Evolutionary conservation across 108 stramenopile species (phyloP).

Genomic region (Schizochytrium sp.): DNA sequence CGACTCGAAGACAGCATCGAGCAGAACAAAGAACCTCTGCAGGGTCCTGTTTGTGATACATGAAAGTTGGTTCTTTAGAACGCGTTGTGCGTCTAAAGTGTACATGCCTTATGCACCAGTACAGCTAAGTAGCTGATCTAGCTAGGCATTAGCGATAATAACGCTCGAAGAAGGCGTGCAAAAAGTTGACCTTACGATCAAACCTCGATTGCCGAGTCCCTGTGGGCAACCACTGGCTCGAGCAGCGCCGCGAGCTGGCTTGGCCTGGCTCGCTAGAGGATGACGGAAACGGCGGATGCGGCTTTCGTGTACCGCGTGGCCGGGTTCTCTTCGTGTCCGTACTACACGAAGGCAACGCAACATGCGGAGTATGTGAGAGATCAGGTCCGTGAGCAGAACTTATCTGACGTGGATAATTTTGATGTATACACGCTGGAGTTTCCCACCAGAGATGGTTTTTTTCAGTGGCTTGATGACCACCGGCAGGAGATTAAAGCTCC

Average conservation of each 20-base stretch:
- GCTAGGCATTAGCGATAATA: no score
- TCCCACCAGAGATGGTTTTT: neutral
- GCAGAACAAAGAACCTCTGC: no score
- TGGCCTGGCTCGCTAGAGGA: neutral
- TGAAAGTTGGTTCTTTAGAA: no score
- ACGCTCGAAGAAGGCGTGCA: no score
- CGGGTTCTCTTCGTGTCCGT: neutral
- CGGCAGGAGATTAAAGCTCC: neutral
- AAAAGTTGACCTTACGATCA: no score
- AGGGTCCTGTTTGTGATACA: no score
- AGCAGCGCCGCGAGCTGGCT: neutral
- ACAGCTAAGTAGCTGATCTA: no score
- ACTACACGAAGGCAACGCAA: neutral
- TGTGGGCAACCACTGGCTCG: neutral
- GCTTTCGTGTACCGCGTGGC: neutral
- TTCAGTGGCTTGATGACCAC: neutral
- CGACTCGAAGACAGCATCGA: no score
- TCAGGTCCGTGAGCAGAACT: neutral
- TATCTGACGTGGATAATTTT: neutral
- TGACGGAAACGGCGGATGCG: neutral
- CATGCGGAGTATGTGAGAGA: neutral
- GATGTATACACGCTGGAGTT: conserved; percentile 2
- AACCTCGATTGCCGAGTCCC: no score
- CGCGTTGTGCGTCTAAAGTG: no score
- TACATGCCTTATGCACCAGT: no score